Conservation (phyloP, 2,329 filamentous ascomycete species). For the Parastagonospora nodorum region DNA sequence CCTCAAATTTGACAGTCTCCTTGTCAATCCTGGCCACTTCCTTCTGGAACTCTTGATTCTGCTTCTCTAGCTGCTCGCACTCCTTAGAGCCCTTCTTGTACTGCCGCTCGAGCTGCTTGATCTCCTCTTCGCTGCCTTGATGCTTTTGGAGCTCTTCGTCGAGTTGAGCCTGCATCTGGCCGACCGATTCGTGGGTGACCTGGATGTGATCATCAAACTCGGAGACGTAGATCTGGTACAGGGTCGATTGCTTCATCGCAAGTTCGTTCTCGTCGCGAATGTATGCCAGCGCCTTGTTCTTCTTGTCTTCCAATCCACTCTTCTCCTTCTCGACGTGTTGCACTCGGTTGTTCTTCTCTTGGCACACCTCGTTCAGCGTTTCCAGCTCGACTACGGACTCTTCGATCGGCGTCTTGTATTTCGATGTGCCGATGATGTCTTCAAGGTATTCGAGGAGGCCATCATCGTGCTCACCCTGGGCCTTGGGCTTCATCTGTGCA, state of each 20-base stretch:
- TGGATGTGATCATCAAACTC: constrained; percentile 88
- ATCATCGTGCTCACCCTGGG: constrained; percentile 92
- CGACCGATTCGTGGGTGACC: constrained; percentile 86
- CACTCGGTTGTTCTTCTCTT: constrained; percentile 93
- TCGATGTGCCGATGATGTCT: constrained; percentile 98
- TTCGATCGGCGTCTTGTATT: constrained; percentile 96
- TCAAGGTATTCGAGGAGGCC: constrained; percentile 95
- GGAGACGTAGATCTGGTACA: constrained; percentile 90
- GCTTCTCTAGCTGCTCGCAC: constrained; percentile 80
- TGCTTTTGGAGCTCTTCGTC: constrained; percentile 90
- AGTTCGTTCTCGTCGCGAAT: constrained; percentile 94
- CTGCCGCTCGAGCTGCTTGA: constrained; percentile 84
- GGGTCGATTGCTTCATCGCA: constrained; percentile 81
- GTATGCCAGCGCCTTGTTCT: constrained; percentile 88
- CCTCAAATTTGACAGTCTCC: constrained; percentile 94
- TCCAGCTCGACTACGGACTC: constrained; percentile 91
- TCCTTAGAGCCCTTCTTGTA: constrained; percentile 84
- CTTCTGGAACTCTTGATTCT: constrained; percentile 77
- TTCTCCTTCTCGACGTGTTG: constrained; percentile 99
- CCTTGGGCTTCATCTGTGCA: constrained; percentile 98
- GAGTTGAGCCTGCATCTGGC: constrained; percentile 86
- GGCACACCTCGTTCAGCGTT: constrained; percentile 88
- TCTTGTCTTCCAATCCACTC: constrained; percentile 90
- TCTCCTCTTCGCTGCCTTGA: constrained; percentile 83
- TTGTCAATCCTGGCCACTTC: constrained; percentile 94